Evolutionary conservation across 1,284 basidiomycete species (phyloP).

Genomic region (Ceratobasidium sp.): DNA sequence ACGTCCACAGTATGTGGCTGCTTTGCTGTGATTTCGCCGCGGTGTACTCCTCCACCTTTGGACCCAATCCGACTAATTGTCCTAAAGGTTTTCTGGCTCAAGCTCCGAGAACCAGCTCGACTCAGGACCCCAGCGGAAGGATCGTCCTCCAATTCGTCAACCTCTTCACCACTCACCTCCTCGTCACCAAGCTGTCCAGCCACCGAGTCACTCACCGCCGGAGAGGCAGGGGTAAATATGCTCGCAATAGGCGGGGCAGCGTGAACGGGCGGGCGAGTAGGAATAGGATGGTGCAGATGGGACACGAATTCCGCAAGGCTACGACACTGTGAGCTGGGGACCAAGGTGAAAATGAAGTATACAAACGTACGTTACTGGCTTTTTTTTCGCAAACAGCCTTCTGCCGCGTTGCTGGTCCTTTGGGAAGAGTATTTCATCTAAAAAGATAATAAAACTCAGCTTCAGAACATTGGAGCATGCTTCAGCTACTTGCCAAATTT

Average conservation of each 20-base stretch:
- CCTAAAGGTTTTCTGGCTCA: neutral
- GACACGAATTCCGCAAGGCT: neutral
- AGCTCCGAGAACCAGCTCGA: neutral
- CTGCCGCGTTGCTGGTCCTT: slow-evolving; percentile 18
- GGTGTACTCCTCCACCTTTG: neutral
- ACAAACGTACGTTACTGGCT: neutral
- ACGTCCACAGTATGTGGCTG: too few relatives aligned
- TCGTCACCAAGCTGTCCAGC: neutral
- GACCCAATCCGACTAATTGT: neutral
- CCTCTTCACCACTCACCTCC: neutral
- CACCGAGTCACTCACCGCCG: slow-evolving; percentile 18
- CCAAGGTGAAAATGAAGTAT: neutral
- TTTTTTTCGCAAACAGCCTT: neutral
- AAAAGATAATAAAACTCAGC: too few relatives aligned
- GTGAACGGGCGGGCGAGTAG: neutral
- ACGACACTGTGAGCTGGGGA: neutral
- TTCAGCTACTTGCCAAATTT: slow-evolving; percentile 13
- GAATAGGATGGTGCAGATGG: slow-evolving; percentile 1
- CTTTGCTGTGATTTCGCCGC: neutral
- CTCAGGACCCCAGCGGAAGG: neutral
- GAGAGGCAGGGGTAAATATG: slow-evolving; percentile 22
- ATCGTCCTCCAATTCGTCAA: slow-evolving; percentile 22
- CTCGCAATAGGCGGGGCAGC: slow-evolving; percentile 5
- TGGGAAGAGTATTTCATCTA: slow-evolving; percentile 29
- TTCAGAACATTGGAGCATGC: neutral